These are phyloP conservation scores for Hawksworthiomyces lignivorus DNA, from an alignment of 2,329 filamentous ascomycete genomes.

Conservation along the genomic window DNA sequence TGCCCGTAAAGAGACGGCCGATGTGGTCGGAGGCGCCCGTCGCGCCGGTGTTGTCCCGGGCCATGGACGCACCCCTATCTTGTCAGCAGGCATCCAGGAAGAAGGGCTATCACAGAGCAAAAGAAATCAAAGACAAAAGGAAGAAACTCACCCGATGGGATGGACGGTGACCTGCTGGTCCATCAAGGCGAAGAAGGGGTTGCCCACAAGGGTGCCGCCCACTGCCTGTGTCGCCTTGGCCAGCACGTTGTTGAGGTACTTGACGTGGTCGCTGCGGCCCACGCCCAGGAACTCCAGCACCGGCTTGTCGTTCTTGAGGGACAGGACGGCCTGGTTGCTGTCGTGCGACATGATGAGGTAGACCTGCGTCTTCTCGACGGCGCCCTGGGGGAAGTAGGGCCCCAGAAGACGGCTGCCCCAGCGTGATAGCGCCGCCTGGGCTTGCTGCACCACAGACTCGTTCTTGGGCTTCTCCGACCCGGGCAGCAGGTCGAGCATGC, in stretches of 20 bases:
- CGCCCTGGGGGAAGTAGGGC: constrained; percentile 47
- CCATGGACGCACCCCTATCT: constrained; percentile 50
- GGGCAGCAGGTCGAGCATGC: constrained; percentile 47
- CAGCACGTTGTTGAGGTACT: constrained; percentile 43
- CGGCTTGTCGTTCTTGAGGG: constrained; percentile 51
- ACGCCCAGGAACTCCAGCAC: constrained; percentile 53
- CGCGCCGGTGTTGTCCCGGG: constrained; percentile 46
- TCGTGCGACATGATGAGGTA: constrained; percentile 64
- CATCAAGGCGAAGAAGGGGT: constrained; percentile 49
- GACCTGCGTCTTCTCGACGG: constrained; percentile 51
- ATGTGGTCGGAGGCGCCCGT: constrained; percentile 54
- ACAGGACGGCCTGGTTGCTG: constrained; percentile 53
- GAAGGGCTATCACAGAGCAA: background rate
- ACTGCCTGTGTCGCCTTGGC: constrained; percentile 47
- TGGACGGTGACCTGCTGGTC: constrained; percentile 57
- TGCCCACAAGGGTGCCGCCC: constrained; percentile 52
- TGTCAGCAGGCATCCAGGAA: background rate
- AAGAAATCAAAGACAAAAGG: background rate
- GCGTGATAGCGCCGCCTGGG: constrained; percentile 40
- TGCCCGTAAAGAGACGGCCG: constrained; percentile 52
- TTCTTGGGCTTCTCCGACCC: constrained; percentile 33
- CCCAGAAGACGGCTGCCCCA: constrained; percentile 49
- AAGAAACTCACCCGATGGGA: constrained; percentile 45
- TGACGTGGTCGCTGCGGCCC: constrained; percentile 46
- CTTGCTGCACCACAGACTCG: constrained; percentile 30